A percentile compares a stretch with the other conserved stretches of the same genome.
These are phyloP conservation scores for Amoeboaphelidium occidentale DNA, from an alignment of 371 early-diverging fungal species.

Conservation along the genomic window DNA sequence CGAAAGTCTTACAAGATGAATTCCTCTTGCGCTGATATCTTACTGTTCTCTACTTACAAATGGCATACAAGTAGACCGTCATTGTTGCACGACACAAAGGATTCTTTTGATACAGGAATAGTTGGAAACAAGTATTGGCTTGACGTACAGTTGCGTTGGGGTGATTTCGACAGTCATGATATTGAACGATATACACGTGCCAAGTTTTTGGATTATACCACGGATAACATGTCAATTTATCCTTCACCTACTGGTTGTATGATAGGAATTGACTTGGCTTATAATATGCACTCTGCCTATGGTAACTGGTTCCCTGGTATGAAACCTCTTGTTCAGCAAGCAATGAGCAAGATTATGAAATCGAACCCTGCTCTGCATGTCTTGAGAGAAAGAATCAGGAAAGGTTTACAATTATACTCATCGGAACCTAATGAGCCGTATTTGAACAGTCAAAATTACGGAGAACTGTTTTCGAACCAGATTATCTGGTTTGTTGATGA, in stretches of 20 bases:
- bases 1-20: constrained; percentile 98
- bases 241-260: constrained; percentile 91
- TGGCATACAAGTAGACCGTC: constrained; percentile 90
- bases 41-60: constrained; percentile 87
- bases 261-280: constrained; percentile 90
- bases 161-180: constrained; percentile 96
- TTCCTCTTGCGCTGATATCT: constrained; percentile 66
- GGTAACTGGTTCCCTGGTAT: constrained; percentile 96
- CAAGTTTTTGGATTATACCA: constrained; percentile 92
- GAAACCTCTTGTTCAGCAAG: constrained; percentile 87
- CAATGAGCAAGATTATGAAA: constrained; percentile 94
- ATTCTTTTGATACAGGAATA: constrained; percentile 80
- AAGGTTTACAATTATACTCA: constrained; percentile 90
- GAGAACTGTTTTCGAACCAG: constrained; percentile 89
- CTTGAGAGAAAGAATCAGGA: constrained; percentile 92
- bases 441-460: constrained; percentile 80
- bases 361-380: constrained; percentile 93
- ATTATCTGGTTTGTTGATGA: constrained; percentile 98
- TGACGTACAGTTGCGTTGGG: constrained; percentile 96
- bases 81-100: constrained; percentile 62
- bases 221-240: constrained; percentile 92
- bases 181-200: constrained; percentile 92
- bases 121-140: constrained; percentile 94
- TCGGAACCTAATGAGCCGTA: constrained; percentile 97
- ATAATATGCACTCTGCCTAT: constrained; percentile 62